Percentiles rank a stretch among this genome's conserved stretches.
Conservation (phyloP, 2,329 filamentous ascomycete species). For the Fonsecaea monophora region DNA sequence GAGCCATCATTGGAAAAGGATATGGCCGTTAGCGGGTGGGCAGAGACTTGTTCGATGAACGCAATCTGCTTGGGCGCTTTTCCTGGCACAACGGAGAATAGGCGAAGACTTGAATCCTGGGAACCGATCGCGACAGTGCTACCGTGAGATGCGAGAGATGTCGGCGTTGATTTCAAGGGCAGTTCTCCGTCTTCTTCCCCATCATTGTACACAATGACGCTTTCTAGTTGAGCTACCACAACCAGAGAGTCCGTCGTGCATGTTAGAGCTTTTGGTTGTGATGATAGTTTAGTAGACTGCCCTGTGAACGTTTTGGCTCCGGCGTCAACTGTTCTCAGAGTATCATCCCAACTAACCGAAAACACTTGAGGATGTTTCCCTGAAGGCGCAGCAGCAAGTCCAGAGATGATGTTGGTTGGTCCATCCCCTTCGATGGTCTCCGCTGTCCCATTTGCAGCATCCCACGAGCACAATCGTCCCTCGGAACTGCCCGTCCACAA, state of each 20-base stretch:
- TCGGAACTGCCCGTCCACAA: constrained; percentile 93
- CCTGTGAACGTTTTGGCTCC: constrained; percentile 77
- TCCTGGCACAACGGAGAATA: constrained; percentile 69
- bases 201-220: constrained; percentile 64
- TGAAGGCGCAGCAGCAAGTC: constrained; percentile 64
- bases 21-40: constrained; percentile 76
- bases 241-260: constrained; percentile 60
- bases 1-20: constrained; percentile 81
- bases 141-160: constrained; percentile 73
- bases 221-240: constrained; percentile 66
- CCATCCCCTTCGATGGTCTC: constrained; percentile 76
- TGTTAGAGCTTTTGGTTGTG: constrained; percentile 79
- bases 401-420: constrained; percentile 85
- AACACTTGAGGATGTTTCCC: constrained; percentile 66
- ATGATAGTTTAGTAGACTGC: constrained; percentile 69
- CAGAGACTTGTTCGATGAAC: constrained; percentile 67
- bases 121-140: constrained; percentile 76
- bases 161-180: constrained; percentile 69
- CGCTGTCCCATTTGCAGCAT: constrained; percentile 72
- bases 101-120: constrained; percentile 74
- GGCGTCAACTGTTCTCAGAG: constrained; percentile 77
- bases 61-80: constrained; percentile 63
- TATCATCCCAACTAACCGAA: constrained; percentile 94
- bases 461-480: constrained; percentile 84
- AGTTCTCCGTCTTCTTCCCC: constrained; percentile 65